A percentile compares a stretch with the other conserved stretches of the same genome.
Conservation (phyloP, 768 basidiomycete species). For the Russula vinacea region DNA sequence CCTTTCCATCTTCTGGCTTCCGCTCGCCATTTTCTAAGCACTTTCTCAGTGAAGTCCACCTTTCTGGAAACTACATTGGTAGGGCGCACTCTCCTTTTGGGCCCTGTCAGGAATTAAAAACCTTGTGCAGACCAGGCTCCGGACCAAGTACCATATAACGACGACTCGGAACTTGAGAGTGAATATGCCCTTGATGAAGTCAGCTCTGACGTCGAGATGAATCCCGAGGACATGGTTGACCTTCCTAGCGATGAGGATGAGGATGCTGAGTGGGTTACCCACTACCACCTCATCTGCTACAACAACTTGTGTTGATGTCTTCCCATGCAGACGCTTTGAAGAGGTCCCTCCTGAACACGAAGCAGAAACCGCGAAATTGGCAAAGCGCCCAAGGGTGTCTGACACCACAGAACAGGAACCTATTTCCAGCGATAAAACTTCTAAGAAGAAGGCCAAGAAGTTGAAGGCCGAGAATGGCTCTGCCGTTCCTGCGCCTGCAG, state of each 20-base stretch:
- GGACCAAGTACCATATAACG: slow-evolving; percentile 49
- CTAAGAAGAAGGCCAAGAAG: slow-evolving; percentile 72
- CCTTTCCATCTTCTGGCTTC: background rate
- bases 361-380: slow-evolving; percentile 35
- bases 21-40: background rate
- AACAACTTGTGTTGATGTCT: slow-evolving; percentile 16
- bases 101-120: slow-evolving; percentile 4
- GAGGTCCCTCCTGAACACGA: slow-evolving; percentile 50
- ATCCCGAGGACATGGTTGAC: slow-evolving; percentile 50
- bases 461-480: slow-evolving; percentile 58
- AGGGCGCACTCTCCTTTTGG: slow-evolving; percentile 30
- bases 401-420: slow-evolving; percentile 48
- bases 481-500: slow-evolving; percentile 37
- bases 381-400: slow-evolving; percentile 71
- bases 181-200: slow-evolving; percentile 69
- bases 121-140: slow-evolving; percentile 48
- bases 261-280: slow-evolving; percentile 43
- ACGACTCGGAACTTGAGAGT: slow-evolving; percentile 55
- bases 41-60: slow-evolving; percentile 57
- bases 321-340: slow-evolving; percentile 61
- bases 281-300: background rate
- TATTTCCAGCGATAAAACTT: slow-evolving; percentile 39
- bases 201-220: slow-evolving; percentile 79
- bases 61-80: slow-evolving; percentile 87
- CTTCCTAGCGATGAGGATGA: slow-evolving; percentile 47